Evolutionary conservation across 164 flowering plant genomes (phyloP).

Genomic region (Vitis labrusca): DNA sequence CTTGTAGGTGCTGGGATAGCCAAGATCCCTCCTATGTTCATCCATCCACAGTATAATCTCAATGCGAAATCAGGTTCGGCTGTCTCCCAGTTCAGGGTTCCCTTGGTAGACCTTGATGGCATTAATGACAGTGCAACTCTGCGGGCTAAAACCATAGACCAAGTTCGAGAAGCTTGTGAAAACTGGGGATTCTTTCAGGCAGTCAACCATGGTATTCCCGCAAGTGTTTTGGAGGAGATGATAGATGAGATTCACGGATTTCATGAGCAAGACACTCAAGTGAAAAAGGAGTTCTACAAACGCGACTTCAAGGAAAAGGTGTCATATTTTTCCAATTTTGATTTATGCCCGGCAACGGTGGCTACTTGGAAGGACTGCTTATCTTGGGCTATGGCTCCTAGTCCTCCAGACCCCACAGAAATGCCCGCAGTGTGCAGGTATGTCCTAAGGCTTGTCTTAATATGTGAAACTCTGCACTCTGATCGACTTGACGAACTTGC

Average conservation of each 20-base stretch:
- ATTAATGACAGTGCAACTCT: neutral
- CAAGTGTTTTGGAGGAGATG: slow-evolving; percentile 29
- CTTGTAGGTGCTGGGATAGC: slow-evolving; percentile 38
- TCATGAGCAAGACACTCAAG: slow-evolving; percentile 30
- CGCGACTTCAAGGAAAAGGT: slow-evolving; percentile 21
- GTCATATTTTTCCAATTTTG: slow-evolving; percentile 23
- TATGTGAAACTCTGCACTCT: too few species aligned
- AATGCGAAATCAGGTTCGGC: too few species aligned
- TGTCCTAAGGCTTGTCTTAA: too few species aligned
- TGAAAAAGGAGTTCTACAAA: slow-evolving; percentile 29
- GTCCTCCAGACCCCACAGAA: slow-evolving; percentile 20
- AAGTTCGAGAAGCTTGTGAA: slow-evolving; percentile 29
- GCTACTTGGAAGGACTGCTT: slow-evolving; percentile 47
- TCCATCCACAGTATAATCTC: neutral
- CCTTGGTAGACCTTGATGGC: slow-evolving; percentile 31
- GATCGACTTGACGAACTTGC: neutral
- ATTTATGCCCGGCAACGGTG: slow-evolving; percentile 15
- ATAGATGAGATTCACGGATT: slow-evolving; percentile 25
- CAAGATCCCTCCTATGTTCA: too few species aligned
- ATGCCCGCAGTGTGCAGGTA: slow-evolving; percentile 32
- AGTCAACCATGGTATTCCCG: slow-evolving; percentile 42
- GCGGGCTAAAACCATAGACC: slow-evolving; percentile 17
- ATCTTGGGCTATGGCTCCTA: slow-evolving; percentile 15
- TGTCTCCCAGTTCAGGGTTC: slow-evolving; percentile 13
- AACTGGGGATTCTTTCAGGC: slow-evolving; percentile 50